Base-by-base conservation (phyloP, 2,329 filamentous ascomycete species). In the Xylaria arbuscula region DNA sequence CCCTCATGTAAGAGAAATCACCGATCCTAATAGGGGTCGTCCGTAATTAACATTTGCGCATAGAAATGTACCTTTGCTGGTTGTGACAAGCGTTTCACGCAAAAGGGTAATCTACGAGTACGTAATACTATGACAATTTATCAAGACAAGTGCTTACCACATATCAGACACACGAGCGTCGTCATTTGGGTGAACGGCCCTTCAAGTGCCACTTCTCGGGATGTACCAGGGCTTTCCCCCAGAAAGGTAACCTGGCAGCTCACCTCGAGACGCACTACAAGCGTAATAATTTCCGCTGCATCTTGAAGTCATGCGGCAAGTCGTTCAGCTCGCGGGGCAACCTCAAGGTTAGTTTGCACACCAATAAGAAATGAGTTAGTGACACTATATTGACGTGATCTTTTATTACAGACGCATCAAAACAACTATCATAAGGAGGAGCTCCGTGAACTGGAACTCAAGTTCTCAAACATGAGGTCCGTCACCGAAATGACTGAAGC, bases 251-350 rank as follows among this genome's bases (percentile, higher is more conserved):
- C 74, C 92, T 97, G 19, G 89, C 91, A 63, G 91, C 93, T 1
- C 94, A 98, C 81, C 88, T 91, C 81, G 91, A 92, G 75, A 93
- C 93, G 1, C 94, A 97, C 80, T 86, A 90, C 69, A 87, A 90
- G 54, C 85, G 88, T 45, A 97, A 96, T 80, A 92, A 90, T 0
- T 97, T 92, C 78, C 87, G 88, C 36, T 98, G 95, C 81, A 89
- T 87, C 69, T 85, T 98, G 8, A 93, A 97, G 74, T 86, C 89
- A 68, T 98, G 95, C 81, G 89, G 89, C 69, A 98, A 97, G 83
- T 87, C 90, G 51, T 98, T 98, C 78, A 97, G 93, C 0, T 93
- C 97, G 74, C 87, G 95, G 1, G 95, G 95, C 9, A 98, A 98
- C 77, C 87, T 98, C 73, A 98, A 98, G 88, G 92, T 93, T 76